A percentile compares a stretch with the other conserved stretches of the same genome.
Evolutionary conservation across 208 protist genomes (phyloP).

Genomic region (Leishmania major): DNA sequence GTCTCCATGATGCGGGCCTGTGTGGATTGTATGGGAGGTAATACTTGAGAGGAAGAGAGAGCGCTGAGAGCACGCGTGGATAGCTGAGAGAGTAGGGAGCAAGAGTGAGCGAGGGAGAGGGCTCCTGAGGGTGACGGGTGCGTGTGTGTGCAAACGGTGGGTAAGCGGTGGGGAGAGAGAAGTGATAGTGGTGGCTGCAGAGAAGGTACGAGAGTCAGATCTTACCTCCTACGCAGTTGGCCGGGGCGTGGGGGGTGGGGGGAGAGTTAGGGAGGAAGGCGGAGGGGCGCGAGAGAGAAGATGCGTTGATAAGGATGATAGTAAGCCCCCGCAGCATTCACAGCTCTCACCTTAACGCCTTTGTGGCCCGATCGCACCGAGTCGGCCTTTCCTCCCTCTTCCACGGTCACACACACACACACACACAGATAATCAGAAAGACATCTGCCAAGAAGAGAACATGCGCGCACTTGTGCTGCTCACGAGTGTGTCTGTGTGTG

Average conservation of each 20-base stretch:
- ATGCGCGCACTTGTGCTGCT: not conserved
- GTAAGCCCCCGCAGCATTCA: not conserved
- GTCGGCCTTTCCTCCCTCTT: not conserved
- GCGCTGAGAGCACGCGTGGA: not conserved
- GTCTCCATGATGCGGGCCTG: constrained; percentile 19
- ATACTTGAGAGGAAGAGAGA: not conserved
- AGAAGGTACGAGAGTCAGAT: not conserved
- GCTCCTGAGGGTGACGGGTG: not conserved
- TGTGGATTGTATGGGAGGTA: not conserved
- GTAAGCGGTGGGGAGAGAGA: not conserved
- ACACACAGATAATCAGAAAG: not conserved
- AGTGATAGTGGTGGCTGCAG: not conserved
- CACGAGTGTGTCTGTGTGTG: not conserved
- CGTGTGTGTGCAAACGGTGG: not conserved
- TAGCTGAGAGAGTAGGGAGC: not conserved
- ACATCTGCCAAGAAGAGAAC: not conserved
- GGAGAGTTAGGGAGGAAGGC: not conserved
- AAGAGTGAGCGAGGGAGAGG: not conserved
- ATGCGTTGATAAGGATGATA: not conserved
- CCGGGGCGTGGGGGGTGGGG: not conserved
- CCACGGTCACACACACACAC: not conserved
- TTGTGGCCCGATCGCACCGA: not conserved
- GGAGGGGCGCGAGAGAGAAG: not conserved
- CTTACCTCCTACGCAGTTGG: not conserved
- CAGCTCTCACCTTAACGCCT: not conserved